Evolutionary conservation across 306 rosid species (phyloP), one percentile per base, ranked within the genome.

Genomic region (Abrus precatorius): DNA sequence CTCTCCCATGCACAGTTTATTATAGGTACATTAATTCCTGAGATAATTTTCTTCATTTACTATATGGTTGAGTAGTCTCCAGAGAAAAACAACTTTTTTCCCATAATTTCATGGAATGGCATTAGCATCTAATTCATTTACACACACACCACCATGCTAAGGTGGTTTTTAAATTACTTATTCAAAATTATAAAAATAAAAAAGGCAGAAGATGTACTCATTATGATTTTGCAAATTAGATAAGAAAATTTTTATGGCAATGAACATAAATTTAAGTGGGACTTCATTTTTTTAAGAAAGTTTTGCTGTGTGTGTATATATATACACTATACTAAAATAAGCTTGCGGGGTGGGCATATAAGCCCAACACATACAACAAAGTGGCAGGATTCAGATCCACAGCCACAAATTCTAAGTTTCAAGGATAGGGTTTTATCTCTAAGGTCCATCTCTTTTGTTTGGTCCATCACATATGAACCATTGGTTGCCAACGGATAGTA

Each of bases 401-500:
- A 83, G 41, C 88, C 92, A 87, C 84, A 86, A 71, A 84, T 76
- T 59, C 47, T 79, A 77, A 75, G 69, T 11, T 72, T 61, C 1
- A 62, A 78, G 84, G 94, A 92, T 92, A 86, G 85, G 83, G 77
- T 83, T 87, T 86, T 88, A 88, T 92, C 94, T 77, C 29, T 82
- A 59, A 13, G 52, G 54, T 85, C 83, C 91, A 73, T 68, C 43
- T 10, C 83, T 38, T 85, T 30, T 81, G 36, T 40, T 32, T 45
- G 55, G 47, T 84, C 62, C 47, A 5, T 85, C 54, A 28, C 74
- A 69, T 85, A 73, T 59, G 65, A 49, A 73, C 93, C 92, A 83
- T 85, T 72, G 76, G 78, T 74, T 69, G 57, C 33, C 60, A 20
- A 52, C 0, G 71, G 80, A 85, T 69, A 84, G 55, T 71, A 27